These are phyloP conservation scores for Aspergillus clavatus DNA, from an alignment of 2,329 filamentous ascomycete species.

Conservation along the genomic window DNA sequence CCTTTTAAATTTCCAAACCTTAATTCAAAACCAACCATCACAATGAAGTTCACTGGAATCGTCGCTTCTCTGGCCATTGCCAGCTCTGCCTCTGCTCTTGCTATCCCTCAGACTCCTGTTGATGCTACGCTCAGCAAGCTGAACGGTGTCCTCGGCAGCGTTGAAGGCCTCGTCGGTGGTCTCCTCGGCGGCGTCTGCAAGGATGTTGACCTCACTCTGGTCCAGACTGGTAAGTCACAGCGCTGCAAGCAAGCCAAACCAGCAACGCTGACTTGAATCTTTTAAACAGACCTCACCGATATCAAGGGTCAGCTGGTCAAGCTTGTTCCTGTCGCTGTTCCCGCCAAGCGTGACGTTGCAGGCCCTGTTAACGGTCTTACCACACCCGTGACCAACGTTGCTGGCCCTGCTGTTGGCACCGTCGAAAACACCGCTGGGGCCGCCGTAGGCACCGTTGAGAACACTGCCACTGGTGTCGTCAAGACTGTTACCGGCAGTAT, in stretches of 20 bases:
- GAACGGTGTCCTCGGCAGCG: slow-evolving; percentile 11
- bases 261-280: neutral
- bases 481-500: slow-evolving; percentile 17
- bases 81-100: slow-evolving; percentile 26
- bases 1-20: slow-evolving; percentile 17
- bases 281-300: slow-evolving; percentile 6
- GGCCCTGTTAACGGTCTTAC: neutral
- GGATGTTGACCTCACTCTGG: slow-evolving; percentile 5
- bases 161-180: slow-evolving; percentile 14
- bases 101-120: slow-evolving; percentile 19
- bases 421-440: neutral
- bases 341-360: slow-evolving; percentile 10
- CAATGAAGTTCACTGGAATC: slow-evolving; percentile 37
- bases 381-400: slow-evolving; percentile 3
- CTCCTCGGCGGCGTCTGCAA: slow-evolving; percentile 6
- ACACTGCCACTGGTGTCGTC: too few relatives aligned
- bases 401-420: neutral
- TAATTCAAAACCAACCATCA: slow-evolving; percentile 13
- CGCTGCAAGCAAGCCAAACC: neutral
- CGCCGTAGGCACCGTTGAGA: neutral
- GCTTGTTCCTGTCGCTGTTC: neutral
- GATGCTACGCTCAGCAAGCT: slow-evolving; percentile 11
- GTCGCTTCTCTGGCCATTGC: slow-evolving; percentile 28
- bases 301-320: slow-evolving; percentile 13
- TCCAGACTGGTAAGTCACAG: slow-evolving; percentile 8